Conservation (phyloP, 805 yeast species). For the Candida parachauliodes region DNA sequence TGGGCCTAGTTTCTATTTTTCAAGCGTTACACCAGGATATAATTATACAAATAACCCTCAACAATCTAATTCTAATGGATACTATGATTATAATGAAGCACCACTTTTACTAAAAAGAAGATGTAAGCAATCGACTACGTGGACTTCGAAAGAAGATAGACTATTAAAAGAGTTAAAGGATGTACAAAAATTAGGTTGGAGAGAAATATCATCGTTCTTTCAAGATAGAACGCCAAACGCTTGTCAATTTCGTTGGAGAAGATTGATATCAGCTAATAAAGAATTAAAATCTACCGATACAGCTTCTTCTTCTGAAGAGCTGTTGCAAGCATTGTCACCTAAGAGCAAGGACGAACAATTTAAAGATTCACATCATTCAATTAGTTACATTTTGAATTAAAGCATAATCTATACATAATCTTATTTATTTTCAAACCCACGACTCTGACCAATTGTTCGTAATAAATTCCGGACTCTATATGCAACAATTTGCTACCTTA, state of each 20-base stretch:
- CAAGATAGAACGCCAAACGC: conserved; percentile 83
- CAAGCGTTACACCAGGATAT: too few relatives aligned
- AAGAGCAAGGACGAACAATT: conserved; percentile 2
- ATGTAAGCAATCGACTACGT: conserved; percentile 43
- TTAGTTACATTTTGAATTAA: conserved; percentile 23
- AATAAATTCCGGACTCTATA: too few relatives aligned
- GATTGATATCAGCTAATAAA: conserved; percentile 38
- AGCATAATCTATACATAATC: too few relatives aligned
- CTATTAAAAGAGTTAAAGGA: conserved; percentile 74
- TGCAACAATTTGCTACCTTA: too few relatives aligned
- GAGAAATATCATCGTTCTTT: conserved; percentile 78
- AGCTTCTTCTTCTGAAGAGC: neutral
- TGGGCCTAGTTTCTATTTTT: too few relatives aligned
- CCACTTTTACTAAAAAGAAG: conserved; percentile 13
- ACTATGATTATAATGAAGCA: neutral
- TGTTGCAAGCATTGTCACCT: neutral
- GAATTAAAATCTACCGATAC: neutral
- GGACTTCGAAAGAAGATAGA: conserved; percentile 78
- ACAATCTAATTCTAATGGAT: too few relatives aligned
- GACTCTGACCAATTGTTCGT: too few relatives aligned
- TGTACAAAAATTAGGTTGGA: conserved; percentile 82
- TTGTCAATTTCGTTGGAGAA: conserved; percentile 86
- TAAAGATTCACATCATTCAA: conserved; percentile 26
- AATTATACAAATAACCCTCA: too few relatives aligned
- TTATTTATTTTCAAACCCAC: too few relatives aligned